Base-by-base conservation (phyloP, 1,284 basidiomycete species). In the Cutaneotrichosporon curvatum region DNA sequence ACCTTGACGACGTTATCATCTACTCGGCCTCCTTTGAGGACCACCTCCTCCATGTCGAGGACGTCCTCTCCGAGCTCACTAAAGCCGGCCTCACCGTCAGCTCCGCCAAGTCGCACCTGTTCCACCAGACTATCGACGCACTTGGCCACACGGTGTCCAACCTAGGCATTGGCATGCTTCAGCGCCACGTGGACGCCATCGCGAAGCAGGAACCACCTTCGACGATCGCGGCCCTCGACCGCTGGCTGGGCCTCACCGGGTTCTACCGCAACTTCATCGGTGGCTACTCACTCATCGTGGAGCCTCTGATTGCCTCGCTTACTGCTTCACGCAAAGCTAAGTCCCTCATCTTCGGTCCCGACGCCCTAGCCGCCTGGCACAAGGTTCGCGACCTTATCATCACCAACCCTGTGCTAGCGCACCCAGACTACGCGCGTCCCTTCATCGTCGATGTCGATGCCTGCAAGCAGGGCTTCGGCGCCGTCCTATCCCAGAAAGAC, bases 191-290 rank as follows among this genome's bases (percentile, higher is more conserved):
- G 0, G 25, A 63, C 2, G 59, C 64, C 1, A 65, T 78, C 34
- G 50, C 72, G 20, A 56, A 60, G 31, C 62, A 72, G 7, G 25
- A 28, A 7, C 25, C 25, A 28, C 25, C 25, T 28, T 7, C 7
- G 8, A 7, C 25, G 7, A 7, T 28, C 25, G 12, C 7, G 8
- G 25, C 25, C 7, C 44, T 75, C 11, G 70, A 68, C 43, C 56
- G 51, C 5, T 74, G 73, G 61, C 57, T 73, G 8, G 71, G 71
- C 22, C 69, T 74, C 40, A 62, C 61, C 31, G 75, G 74, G 50
- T 77, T 73, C 57, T 75, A 69, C 45, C 56, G 68, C 1, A 46
- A 62, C 5, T 77, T 77, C 56, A 74, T 78, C 34, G 19, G 59
- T 12, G 43, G 57, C 34, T 76, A 65, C 45, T 64, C 71, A 4